These are phyloP conservation scores for Coleophoma cylindrospora DNA, from an alignment of 2,329 filamentous ascomycete species.

Conservation along the genomic window DNA sequence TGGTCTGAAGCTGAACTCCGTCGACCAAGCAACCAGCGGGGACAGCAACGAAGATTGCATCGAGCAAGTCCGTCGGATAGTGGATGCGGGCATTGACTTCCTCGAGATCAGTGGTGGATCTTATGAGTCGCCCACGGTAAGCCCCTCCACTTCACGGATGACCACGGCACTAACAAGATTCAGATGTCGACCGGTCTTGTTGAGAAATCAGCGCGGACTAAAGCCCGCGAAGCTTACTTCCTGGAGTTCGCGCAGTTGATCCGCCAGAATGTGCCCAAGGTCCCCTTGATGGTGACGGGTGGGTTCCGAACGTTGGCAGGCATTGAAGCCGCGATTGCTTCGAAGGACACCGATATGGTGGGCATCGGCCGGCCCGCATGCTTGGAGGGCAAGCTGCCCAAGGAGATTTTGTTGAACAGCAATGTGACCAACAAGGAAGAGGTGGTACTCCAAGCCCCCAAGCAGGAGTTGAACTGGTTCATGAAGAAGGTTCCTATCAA, in stretches of 20 bases:
- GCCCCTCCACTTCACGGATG: not conserved
- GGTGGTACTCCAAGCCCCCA: not conserved
- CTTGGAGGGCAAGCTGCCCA: not conserved
- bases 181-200: too few relatives aligned
- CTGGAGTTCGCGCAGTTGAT: conserved; percentile 56
- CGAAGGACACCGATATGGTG: conserved; percentile 42
- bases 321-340: conserved; percentile 41
- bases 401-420: not conserved
- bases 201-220: conserved; percentile 20
- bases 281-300: conserved; percentile 54
- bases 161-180: too few relatives aligned
- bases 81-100: not conserved
- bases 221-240: conserved; percentile 61
- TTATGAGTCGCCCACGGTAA: conserved; percentile 24
- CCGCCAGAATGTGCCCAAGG: conserved; percentile 35
- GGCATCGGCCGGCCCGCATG: conserved; percentile 42
- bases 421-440: not conserved
- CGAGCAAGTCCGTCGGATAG: not conserved
- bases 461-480: not conserved
- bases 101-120: not conserved
- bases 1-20: not conserved
- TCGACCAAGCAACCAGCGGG: not conserved
- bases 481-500: not conserved
- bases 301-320: conserved; percentile 52
- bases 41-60: not conserved